phyloP scores from a whole-genome alignment of 129 eudicot species.

The Saussurea involucrata region DNA sequence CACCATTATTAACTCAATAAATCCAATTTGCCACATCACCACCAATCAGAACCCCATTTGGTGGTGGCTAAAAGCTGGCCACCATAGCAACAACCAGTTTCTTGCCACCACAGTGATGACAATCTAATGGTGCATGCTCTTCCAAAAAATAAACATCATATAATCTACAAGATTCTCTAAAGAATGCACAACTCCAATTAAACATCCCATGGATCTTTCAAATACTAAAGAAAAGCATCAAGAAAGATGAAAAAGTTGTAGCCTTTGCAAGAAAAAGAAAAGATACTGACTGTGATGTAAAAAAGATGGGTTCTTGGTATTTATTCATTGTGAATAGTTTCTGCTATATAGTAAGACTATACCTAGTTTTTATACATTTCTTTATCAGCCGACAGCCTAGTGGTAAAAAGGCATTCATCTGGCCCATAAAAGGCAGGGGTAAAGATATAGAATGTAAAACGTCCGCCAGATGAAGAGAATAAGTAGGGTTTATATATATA shows the following conservation, averaged over 20 bases:
- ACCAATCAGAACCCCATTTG: not conserved
- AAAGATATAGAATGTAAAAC: not conserved
- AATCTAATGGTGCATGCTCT: not conserved
- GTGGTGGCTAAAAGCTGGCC: not conserved
- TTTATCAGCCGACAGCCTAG: not conserved
- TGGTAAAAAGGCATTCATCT: not conserved
- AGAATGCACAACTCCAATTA: not conserved
- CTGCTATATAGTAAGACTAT: slow-evolving; percentile 4
- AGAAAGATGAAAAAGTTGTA: not conserved
- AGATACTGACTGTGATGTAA: not conserved
- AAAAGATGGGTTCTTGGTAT: not conserved
- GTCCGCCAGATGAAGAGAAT: not conserved
- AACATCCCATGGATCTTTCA: not conserved
- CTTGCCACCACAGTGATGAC: not conserved
- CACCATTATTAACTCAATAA: not conserved
- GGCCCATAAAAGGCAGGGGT: not conserved
- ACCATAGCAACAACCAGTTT: no score
- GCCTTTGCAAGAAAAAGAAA: not conserved
- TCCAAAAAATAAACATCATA: not conserved
- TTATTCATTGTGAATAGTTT: slow-evolving; percentile 6
- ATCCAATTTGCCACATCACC: not conserved
- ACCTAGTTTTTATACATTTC: slow-evolving; percentile 12
- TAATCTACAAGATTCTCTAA: not conserved
- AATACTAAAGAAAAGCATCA: not conserved
- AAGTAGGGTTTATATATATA: slow-evolving; percentile 13